These are phyloP conservation scores for Ilex aquifolium DNA, from an alignment of 257 asterid species.

Conservation along the genomic window DNA sequence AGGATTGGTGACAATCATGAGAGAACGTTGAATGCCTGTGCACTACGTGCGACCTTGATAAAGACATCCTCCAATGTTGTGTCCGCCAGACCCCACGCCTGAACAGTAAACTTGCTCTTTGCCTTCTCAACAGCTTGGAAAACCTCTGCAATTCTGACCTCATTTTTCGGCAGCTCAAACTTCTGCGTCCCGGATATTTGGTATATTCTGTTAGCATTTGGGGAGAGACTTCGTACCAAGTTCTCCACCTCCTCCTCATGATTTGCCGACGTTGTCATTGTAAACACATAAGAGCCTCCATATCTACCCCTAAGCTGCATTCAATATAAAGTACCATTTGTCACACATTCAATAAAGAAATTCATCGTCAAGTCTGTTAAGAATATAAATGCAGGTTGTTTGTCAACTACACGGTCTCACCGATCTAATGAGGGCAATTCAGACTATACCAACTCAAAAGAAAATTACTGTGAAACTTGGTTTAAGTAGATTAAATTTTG, in stretches of 20 bases:
- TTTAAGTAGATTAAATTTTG: no score
- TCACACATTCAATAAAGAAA: no score
- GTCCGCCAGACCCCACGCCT: slow-evolving; percentile 96
- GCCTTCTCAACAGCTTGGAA: slow-evolving; percentile 81
- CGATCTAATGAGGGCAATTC: no score
- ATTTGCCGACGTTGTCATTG: slow-evolving; percentile 74
- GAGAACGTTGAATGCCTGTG: slow-evolving; percentile 55
- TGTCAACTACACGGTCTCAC: no score
- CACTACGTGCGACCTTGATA: slow-evolving; percentile 83
- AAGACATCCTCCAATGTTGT: slow-evolving; percentile 93
- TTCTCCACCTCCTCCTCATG: slow-evolving; percentile 72
- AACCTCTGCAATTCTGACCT: slow-evolving; percentile 70
- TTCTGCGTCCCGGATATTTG: slow-evolving; percentile 92
- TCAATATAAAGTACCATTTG: background rate
- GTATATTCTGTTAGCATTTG: slow-evolving; percentile 68
- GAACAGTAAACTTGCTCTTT: slow-evolving; percentile 71
- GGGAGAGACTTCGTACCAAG: slow-evolving; percentile 50
- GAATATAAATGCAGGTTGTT: no score
- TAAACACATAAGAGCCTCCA: slow-evolving; percentile 87
- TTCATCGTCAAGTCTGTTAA: no score
- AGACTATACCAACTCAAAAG: no score
- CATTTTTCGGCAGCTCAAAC: slow-evolving; percentile 87
- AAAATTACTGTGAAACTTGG: no score
- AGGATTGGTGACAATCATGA: slow-evolving; percentile 23
- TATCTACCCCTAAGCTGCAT: slow-evolving; percentile 87